Evolutionary conservation across 2,329 filamentous ascomycete genomes (phyloP), one percentile per base, ranked within the genome.

Genomic region (Sarocladiaceae sp.): DNA sequence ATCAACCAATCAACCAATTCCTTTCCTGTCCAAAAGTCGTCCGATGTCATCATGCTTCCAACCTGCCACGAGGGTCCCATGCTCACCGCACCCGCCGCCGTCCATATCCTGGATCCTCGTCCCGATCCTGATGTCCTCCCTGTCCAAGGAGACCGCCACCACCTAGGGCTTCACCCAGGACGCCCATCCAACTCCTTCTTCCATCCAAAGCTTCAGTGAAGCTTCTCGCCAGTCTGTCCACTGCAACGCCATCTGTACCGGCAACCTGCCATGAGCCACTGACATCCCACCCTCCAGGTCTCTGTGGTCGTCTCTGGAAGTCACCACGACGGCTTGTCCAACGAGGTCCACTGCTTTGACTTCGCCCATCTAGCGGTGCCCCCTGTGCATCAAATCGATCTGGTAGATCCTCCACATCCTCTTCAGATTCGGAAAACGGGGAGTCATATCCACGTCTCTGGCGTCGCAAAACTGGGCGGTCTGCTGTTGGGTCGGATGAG

Each of bases 341-440:
- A 3, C n/a, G 19, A 3, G 27, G 32, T 9, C 10, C 2, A 21
- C 39, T 19, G 20, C 32, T 2, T 32, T 18, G 18, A n/a, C n/a
- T 5, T 43, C 45, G 5, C 45, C 50, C 51, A 35, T 64, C 59
- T 1, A 76, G 51, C 1, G 64, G 69, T 11, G 57, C 61, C 1
- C 73, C 72, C 2, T 66, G 51, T 1, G 53, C 45, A 47, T 76
- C 70, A 41, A 76, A 76, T 1, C 72, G 65, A 43, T 69, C 67
- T 0, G 72, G 72, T 0, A 76, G 54, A 2, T 61, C 50, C 49
- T 75, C 71, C 1, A 74, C 55, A n/a, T 47, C 59, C 3, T 64
- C 58, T 15, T 66, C 62, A 1, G 58, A 59, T 15, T 58, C 58
- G 1, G 54, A 47, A 2, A 44, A 43, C 11, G 50, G 48, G 2